Conservation (phyloP, 1,139 yeast genomes). For the Nakaseomyces glabratus region DNA sequence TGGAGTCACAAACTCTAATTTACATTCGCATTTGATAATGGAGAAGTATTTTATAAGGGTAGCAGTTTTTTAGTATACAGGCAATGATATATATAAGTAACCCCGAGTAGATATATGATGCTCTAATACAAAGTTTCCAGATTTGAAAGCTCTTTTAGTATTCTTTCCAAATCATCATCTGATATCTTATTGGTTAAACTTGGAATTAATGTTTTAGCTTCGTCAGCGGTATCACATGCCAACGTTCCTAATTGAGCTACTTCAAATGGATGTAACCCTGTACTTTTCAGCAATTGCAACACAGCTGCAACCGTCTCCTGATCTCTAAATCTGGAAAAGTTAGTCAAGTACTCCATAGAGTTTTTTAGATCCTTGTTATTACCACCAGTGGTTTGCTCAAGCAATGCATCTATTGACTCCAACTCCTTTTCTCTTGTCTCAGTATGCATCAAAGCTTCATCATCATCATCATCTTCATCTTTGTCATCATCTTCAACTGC, state of each 20-base stretch:
- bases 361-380: constrained; percentile 75
- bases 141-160: constrained; percentile 77
- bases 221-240: constrained; percentile 95
- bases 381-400: constrained; percentile 42
- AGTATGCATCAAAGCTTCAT: constrained; percentile 28
- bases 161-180: constrained; percentile 78
- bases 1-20: too few species aligned
- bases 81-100: too few species aligned
- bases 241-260: constrained; percentile 89
- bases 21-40: too few species aligned
- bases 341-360: constrained; percentile 78
- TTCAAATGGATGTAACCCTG: constrained; percentile 89
- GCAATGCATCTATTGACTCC: constrained; percentile 27
- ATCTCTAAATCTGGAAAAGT: constrained; percentile 83
- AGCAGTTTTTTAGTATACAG: too few species aligned
- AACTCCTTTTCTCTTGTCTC: constrained; percentile 32
- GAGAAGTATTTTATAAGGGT: too few species aligned
- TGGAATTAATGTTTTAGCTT: constrained; percentile 90
- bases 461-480: constrained; percentile 32
- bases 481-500: constrained; percentile 18
- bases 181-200: constrained; percentile 71
- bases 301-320: constrained; percentile 91
- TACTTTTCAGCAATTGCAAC: constrained; percentile 70
- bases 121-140: constrained; percentile 43
- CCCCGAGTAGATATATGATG: too few species aligned